These are phyloP conservation scores for Rhamnella rubrinervis DNA, from an alignment of 331 rosid genomes.

Conservation along the genomic window DNA sequence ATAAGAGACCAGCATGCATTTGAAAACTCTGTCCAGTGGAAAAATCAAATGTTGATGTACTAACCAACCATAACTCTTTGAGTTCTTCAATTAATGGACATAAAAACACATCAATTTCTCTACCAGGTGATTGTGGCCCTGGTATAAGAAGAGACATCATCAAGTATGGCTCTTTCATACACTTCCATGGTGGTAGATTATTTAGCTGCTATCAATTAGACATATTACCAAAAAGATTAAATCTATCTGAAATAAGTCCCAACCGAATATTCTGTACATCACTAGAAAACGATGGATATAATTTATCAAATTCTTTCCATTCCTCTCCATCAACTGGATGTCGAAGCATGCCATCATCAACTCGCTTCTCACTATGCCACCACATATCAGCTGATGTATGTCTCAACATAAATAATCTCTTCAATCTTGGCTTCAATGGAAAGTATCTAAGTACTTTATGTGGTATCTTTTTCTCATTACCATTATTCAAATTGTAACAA, in stretches of 20 bases:
- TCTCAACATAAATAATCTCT: not conserved
- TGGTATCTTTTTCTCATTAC: not conserved
- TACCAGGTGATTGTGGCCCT: not conserved
- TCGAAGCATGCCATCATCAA: not conserved
- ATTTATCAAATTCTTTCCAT: not conserved
- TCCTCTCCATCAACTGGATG: not conserved
- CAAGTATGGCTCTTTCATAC: slow-evolving; percentile 7
- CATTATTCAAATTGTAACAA: not conserved
- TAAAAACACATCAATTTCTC: slow-evolving; percentile 12
- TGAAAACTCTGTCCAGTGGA: not conserved
- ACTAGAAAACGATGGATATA: not conserved
- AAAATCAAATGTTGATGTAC: not conserved
- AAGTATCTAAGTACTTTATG: not conserved
- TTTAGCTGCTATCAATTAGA: not conserved
- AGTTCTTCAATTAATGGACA: slow-evolving; percentile 8
- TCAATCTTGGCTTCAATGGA: not conserved
- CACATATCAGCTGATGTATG: not conserved
- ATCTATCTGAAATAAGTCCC: not conserved
- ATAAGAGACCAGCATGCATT: not conserved
- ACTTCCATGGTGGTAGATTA: slow-evolving; percentile 16
- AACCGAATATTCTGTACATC: not conserved
- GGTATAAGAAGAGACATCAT: slow-evolving; percentile 1
- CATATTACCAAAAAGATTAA: not conserved
- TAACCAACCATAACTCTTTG: not conserved
- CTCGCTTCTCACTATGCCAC: not conserved